Evolutionary conservation across 805 yeast genomes (phyloP).

Genomic region (Cephaloascus albidus): DNA sequence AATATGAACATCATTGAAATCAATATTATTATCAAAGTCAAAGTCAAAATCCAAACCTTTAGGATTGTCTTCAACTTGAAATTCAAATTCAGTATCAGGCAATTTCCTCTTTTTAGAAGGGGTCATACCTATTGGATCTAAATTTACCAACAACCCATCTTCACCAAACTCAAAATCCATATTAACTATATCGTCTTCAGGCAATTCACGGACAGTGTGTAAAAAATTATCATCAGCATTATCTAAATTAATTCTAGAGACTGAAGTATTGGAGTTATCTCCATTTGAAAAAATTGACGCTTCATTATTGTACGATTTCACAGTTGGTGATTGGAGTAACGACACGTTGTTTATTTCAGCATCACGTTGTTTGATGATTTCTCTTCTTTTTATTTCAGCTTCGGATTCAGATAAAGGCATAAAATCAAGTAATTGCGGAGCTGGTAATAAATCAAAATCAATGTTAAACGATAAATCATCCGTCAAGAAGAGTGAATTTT

Average conservation of each 20-base stretch:
- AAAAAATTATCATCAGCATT: neutral
- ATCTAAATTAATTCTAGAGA: neutral
- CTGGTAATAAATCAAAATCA: conserved; percentile 16
- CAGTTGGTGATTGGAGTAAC: neutral
- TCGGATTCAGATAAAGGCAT: too few species aligned
- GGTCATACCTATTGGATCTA: too few species aligned
- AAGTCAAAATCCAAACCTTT: neutral
- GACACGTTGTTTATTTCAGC: conserved; percentile 2
- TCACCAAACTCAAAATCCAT: neutral
- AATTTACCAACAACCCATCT: neutral
- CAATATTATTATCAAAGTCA: neutral
- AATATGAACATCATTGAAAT: neutral
- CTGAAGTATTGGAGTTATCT: neutral
- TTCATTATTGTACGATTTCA: neutral
- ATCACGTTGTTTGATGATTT: conserved; percentile 4
- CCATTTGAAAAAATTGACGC: neutral
- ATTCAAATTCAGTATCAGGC: too few species aligned
- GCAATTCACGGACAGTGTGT: neutral
- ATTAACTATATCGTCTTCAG: neutral
- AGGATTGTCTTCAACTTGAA: too few species aligned
- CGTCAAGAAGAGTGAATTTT: conserved; percentile 6
- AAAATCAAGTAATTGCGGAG: conserved; percentile 2
- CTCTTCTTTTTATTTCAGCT: neutral
- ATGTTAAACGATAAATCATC: conserved; percentile 31
- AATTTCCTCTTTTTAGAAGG: too few species aligned